Evolutionary conservation across 108 stramenopile genomes (phyloP).

Genomic region (Nitzschia sp.): DNA sequence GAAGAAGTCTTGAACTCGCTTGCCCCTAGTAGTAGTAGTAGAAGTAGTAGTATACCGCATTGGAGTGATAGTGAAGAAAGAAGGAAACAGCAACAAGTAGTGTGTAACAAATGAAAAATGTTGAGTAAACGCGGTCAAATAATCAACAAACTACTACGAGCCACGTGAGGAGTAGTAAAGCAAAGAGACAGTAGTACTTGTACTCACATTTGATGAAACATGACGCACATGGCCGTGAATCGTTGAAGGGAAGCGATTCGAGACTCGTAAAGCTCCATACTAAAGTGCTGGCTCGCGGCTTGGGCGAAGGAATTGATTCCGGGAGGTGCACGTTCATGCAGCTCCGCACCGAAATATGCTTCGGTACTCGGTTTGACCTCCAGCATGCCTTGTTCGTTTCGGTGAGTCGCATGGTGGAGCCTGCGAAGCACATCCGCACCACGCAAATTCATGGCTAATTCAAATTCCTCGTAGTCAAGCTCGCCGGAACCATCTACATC

Average conservation of each 20-base stretch:
- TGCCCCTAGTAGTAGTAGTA: conserved; percentile 32
- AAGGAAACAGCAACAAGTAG: too few species aligned
- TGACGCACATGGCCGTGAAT: conserved; percentile 75
- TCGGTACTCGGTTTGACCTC: conserved; percentile 51
- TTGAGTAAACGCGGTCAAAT: too few species aligned
- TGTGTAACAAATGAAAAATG: too few species aligned
- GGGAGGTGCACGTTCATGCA: conserved; percentile 25
- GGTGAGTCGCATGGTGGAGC: conserved; percentile 39
- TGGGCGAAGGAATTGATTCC: conserved; percentile 41
- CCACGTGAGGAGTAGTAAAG: too few species aligned
- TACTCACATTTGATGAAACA: conserved; percentile 73
- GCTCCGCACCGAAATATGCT: conserved; percentile 61
- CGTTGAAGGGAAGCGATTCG: conserved; percentile 79
- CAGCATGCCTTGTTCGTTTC: conserved; percentile 55
- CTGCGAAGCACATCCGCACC: conserved; percentile 17
- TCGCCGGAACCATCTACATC: conserved; percentile 41
- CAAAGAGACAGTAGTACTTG: background rate
- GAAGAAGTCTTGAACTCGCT: conserved; percentile 63
- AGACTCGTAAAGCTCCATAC: conserved; percentile 68
- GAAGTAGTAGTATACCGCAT: too few species aligned
- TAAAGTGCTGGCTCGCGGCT: conserved; percentile 48
- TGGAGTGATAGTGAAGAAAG: background rate
- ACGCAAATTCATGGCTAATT: conserved; percentile 2
- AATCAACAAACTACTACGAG: too few species aligned
- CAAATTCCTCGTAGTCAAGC: conserved; percentile 36